These are phyloP conservation scores for Fusarium euwallaceae DNA, from an alignment of 2,329 filamentous ascomycete species.

Conservation along the genomic window DNA sequence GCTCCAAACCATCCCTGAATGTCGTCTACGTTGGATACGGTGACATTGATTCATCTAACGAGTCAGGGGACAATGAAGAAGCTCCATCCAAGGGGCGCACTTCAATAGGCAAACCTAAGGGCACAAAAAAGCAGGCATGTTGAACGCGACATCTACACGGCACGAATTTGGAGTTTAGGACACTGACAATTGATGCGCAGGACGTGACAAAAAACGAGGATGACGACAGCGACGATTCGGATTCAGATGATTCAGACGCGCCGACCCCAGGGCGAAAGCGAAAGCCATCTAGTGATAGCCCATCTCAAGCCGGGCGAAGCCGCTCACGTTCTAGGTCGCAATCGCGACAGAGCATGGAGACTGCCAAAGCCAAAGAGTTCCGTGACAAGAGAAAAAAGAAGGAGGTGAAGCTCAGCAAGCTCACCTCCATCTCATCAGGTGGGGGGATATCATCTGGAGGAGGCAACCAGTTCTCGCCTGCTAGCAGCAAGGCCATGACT, in stretches of 20 bases:
- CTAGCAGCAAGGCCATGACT: slow-evolving; percentile 49
- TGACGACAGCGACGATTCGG: slow-evolving; percentile 46
- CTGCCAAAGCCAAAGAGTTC: slow-evolving; percentile 59
- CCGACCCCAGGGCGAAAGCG: slow-evolving; percentile 45
- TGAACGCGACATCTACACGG: background rate
- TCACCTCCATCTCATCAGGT: slow-evolving; percentile 70
- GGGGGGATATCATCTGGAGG: slow-evolving; percentile 63
- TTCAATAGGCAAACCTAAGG: slow-evolving; percentile 51
- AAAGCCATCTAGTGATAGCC: slow-evolving; percentile 43
- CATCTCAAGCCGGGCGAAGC: slow-evolving; percentile 32
- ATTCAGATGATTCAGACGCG: slow-evolving; percentile 44
- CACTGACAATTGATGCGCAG: slow-evolving; percentile 23
- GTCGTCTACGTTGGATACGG: slow-evolving; percentile 72
- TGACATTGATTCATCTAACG: slow-evolving; percentile 60
- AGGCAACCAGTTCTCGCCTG: slow-evolving; percentile 39
- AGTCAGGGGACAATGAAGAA: slow-evolving; percentile 54
- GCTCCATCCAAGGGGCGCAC: slow-evolving; percentile 52
- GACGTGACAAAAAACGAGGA: slow-evolving; percentile 38
- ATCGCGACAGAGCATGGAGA: slow-evolving; percentile 46
- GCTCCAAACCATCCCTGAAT: slow-evolving; percentile 58
- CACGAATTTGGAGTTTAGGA: background rate
- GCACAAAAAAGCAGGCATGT: slow-evolving; percentile 47
- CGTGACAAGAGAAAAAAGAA: slow-evolving; percentile 73
- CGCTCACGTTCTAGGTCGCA: slow-evolving; percentile 53
- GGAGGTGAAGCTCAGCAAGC: slow-evolving; percentile 74